Percentiles rank a stretch among this genome's conserved stretches.
These are phyloP conservation scores for Kuraishia floccosa DNA, from an alignment of 805 yeast genomes.

Conservation along the genomic window DNA sequence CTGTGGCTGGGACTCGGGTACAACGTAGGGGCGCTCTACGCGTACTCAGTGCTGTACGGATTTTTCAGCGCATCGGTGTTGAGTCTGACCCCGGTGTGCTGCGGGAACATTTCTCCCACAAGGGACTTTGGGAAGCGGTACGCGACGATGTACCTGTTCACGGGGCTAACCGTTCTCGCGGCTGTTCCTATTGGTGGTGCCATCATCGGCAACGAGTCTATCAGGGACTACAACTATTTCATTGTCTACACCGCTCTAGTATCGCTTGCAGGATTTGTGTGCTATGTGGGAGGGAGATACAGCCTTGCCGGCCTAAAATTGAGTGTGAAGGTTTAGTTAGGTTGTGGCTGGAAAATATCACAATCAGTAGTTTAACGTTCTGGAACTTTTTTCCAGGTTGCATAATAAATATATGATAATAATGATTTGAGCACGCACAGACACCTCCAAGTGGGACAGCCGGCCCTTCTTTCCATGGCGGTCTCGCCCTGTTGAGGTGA, in stretches of 20 bases:
- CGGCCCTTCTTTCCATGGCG: too few species aligned
- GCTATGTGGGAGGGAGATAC: constrained; percentile 1
- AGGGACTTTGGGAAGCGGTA: constrained; percentile 55
- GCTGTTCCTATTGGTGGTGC: constrained; percentile 19
- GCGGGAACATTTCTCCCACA: constrained; percentile 43
- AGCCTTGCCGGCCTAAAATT: not conserved
- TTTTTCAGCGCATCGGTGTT: constrained; percentile 46
- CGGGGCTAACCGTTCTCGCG: constrained; percentile 20
- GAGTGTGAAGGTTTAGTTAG: not conserved
- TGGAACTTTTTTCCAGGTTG: too few species aligned
- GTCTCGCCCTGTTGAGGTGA: too few species aligned
- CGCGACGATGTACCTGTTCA: constrained; percentile 39
- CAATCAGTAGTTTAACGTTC: too few species aligned
- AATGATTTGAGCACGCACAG: too few species aligned
- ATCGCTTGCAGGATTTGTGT: not conserved
- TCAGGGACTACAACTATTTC: constrained; percentile 21
- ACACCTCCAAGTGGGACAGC: too few species aligned
- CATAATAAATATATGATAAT: too few species aligned
- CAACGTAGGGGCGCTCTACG: constrained; percentile 26
- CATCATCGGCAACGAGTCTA: constrained; percentile 21
- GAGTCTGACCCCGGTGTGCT: constrained; percentile 50
- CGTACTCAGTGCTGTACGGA: constrained; percentile 41
- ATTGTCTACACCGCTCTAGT: constrained; percentile 21
- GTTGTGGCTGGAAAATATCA: too few species aligned
- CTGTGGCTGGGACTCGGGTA: constrained; percentile 59